phyloP scores from a whole-genome alignment of 2,329 filamentous ascomycete genomes.

The Pyrenophora seminiperda region DNA sequence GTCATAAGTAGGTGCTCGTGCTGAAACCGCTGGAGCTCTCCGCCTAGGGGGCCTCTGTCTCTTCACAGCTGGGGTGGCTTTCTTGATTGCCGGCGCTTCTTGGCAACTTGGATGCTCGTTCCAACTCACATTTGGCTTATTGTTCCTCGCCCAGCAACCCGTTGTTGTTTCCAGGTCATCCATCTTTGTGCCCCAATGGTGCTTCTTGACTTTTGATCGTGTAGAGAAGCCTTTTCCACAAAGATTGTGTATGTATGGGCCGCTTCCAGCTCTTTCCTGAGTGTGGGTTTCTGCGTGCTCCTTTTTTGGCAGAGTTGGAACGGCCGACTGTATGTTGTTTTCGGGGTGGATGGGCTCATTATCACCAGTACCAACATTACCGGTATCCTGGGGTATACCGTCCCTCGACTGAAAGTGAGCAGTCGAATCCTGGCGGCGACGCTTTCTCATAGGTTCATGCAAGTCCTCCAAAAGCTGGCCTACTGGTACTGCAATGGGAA shows the following conservation, averaged over 20 bases:
- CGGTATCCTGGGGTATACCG: neutral
- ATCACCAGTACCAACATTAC: neutral
- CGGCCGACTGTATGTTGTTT: neutral
- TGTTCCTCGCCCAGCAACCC: slow-evolving; percentile 42
- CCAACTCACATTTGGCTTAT: slow-evolving; percentile 38
- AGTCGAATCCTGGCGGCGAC: neutral
- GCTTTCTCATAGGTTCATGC: slow-evolving; percentile 13
- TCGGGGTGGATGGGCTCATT: neutral
- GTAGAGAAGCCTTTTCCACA: slow-evolving; percentile 37
- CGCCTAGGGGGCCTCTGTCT: neutral
- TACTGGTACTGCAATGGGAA: slow-evolving; percentile 10
- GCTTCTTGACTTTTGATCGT: slow-evolving; percentile 38
- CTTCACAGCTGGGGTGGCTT: neutral
- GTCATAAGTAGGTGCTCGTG: slow-evolving; percentile 23
- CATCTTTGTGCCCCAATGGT: slow-evolving; percentile 39
- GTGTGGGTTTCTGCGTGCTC: neutral
- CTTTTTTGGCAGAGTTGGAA: neutral
- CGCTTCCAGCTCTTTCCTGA: neutral
- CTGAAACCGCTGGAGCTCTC: slow-evolving; percentile 15
- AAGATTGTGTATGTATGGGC: slow-evolving; percentile 33
- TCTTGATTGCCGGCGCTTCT: slow-evolving; percentile 1
- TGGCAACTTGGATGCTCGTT: slow-evolving; percentile 40
- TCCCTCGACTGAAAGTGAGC: neutral
- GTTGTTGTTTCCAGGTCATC: slow-evolving; percentile 32
- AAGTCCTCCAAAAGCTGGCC: slow-evolving; percentile 16